Base-by-base conservation (phyloP, 140 eudicot genomes). In the Cichorium intybus region DNA sequence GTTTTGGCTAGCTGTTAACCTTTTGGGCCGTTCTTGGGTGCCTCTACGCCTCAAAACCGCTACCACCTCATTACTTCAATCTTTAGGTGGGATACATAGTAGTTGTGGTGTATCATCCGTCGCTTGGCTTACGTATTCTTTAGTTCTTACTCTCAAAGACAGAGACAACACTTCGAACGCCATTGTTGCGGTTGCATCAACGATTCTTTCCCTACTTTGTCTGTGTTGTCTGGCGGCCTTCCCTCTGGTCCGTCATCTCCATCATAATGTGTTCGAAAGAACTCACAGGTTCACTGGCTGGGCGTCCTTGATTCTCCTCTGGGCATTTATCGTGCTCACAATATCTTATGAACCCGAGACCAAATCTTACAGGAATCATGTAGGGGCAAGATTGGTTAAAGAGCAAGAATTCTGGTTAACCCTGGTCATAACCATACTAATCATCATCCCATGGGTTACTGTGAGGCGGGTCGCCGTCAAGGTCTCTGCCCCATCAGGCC, bases 51-150 rank as follows among this genome's bases (percentile, higher is more conserved):
- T 88, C 11, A 88, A 88, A 33, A 88, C 90, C 4, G 79, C 85
- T 21, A 61, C 75, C 10, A 88, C 95, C 0, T 69, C 95, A 8
- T 53, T 88, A 7, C 70, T 85, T 24, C 96, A 88, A 64, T 80
- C 85, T 7, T 75, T 88, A n/a, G 96, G 96, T 12, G 96, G 96
- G 41, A 80, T 88, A 3, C 96, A 88, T 67, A 88, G 96, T 58
- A 70, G 96, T 35, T 83, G 95, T 46, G 96, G 95, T 0, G 50
- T 88, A 26, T 88, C 95, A 0, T 85, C 90, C 10, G 76, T 85
- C 50, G 82, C 82, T n/a, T 88, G 96, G 96, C 80, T 88, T 1
- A 59, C 72, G 2, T 88, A 88, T 43, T 82, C 95, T 0, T 49
- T 88, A 34, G 69, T 80, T 16, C 78, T 82, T n/a, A 85, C 95